These are phyloP conservation scores for Isoetes taiwanensis DNA, from an alignment of 75 land plant species.

Conservation along the genomic window DNA sequence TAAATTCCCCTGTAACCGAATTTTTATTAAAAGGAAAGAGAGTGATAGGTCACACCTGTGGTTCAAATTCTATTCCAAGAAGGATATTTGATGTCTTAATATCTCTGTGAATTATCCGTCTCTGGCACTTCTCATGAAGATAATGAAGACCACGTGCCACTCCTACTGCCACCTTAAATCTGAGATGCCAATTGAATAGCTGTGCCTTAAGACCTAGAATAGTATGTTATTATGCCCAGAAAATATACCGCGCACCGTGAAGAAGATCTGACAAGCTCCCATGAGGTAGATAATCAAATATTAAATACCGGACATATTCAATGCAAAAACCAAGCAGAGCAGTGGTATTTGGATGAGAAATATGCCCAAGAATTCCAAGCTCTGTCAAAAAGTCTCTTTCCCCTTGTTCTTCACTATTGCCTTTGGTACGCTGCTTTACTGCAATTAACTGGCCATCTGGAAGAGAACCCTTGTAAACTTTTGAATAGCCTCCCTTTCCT, in stretches of 20 bases:
- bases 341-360: constrained; percentile 59
- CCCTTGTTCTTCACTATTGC: constrained; percentile 48
- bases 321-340: constrained; percentile 66
- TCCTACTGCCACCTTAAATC: background rate
- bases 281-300: constrained; percentile 58
- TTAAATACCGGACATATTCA: constrained; percentile 69
- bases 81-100: background rate
- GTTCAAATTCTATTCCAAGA: background rate
- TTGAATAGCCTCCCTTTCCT: constrained; percentile 83
- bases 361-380: constrained; percentile 77
- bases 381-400: constrained; percentile 77
- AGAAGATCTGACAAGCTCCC: constrained; percentile 69
- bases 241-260: constrained; percentile 40
- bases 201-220: no score
- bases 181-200: background rate
- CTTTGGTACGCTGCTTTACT: constrained; percentile 58
- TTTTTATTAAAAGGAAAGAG: background rate
- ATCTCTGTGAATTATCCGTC: constrained; percentile 21
- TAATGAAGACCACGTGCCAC: background rate
- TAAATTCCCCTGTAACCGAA: background rate
- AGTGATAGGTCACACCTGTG: background rate
- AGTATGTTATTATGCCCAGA: no score
- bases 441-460: constrained; percentile 56
- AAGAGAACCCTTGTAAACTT: constrained; percentile 64
- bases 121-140: constrained; percentile 42